Evolutionary conservation across 1,284 basidiomycete genomes (phyloP), one percentile per base, ranked within the genome.

Genomic region (Anthracocystis setariae): DNA sequence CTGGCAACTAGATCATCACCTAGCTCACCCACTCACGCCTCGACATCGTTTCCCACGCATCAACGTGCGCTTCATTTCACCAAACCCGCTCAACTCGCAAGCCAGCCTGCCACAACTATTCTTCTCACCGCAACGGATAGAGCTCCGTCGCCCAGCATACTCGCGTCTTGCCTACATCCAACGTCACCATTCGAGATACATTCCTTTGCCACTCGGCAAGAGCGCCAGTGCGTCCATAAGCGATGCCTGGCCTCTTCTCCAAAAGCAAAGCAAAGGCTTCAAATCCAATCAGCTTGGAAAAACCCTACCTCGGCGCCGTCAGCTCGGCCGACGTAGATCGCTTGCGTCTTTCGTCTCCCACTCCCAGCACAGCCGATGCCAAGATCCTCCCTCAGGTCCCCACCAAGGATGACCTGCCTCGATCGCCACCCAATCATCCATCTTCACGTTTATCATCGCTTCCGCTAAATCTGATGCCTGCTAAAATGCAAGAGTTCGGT

Each of bases 171-270:
- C 12, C 40, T 42, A 42, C 20, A 39, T n/a, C n/a, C n/a, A 39
- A 7, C 38, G 40, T 20, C 40, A 23, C 20, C 40, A 42, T 42
- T 42, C 18, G 20, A 23, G 3, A 10, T 8, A 23, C 21, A 4
- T 8, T 13, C 12, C 40, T 20, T 21, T 23, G 18, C 21, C 10
- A 42, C 40, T 20, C 20, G 20, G 21, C 45, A 18, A 38, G 38
- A 53, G 40, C 43, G 40, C 42, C 40, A 23, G 17, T 23, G 56
- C 46, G 27, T 45, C 39, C 23, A 2, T 15, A 24, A 50, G 53
- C 59, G 37, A 72, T 72, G 69, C 69, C 69, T 20, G 53, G 51
- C 43, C 55, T 72, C 51, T 72, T 72, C 29, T 72, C 63, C 17
- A 38, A 64, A 47, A 51, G 57, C 12, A 65, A 65, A 43, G 21